Evolutionary conservation across 78 protist genomes (phyloP).

Genomic region (Dictyostelium purpureum): DNA sequence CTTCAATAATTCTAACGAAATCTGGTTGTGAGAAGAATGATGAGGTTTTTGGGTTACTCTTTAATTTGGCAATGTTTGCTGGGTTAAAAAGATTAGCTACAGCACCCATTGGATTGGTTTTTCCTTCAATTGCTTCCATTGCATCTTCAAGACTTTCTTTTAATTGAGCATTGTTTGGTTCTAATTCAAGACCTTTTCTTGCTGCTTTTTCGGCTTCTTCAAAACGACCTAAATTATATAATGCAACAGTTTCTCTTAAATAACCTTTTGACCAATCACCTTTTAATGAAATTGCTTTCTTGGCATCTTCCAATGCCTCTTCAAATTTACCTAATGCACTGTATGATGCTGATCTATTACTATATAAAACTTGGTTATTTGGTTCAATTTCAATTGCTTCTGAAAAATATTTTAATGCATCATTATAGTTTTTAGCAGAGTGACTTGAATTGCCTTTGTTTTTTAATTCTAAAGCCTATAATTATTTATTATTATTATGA

Average conservation of each 20-base stretch:
- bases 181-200: constrained; percentile 82
- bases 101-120: background rate
- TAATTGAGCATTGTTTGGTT: constrained; percentile 73
- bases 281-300: constrained; percentile 81
- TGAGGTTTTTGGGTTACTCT: constrained; percentile 71
- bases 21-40: constrained; percentile 74
- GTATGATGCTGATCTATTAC: constrained; percentile 93
- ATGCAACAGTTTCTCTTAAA: constrained; percentile 88
- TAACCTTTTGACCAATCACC: constrained; percentile 96
- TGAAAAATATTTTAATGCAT: constrained; percentile 89
- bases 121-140: constrained; percentile 11
- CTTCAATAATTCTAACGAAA: constrained; percentile 56
- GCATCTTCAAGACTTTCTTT: constrained; percentile 2
- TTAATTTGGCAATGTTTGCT: background rate
- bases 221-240: constrained; percentile 27
- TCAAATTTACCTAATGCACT: constrained; percentile 74
- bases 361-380: constrained; percentile 91
- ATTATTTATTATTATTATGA: no score
- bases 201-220: constrained; percentile 85
- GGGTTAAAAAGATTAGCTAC: constrained; percentile 13
- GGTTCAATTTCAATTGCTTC: constrained; percentile 89
- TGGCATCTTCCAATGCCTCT: constrained; percentile 91
- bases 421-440: constrained; percentile 82
- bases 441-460: constrained; percentile 92
- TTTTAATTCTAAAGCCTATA: constrained; percentile 78